Conservation (phyloP, 164 flowering plant genomes). For the Magnolia kwangsiensis region DNA sequence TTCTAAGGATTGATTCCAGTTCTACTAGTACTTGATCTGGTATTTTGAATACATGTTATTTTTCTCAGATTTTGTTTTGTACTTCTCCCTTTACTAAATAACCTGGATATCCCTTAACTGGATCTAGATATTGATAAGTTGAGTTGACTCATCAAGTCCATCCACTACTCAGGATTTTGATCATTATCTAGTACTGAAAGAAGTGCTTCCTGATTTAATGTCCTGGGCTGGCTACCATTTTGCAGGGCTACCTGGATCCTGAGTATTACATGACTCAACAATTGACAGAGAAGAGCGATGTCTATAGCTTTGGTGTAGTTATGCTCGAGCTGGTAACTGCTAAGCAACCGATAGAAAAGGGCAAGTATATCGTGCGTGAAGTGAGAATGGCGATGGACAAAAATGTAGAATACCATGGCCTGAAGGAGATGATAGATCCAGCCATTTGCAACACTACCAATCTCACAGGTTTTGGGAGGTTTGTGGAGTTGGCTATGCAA, state of each 20-base stretch:
- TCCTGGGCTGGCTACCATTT: not conserved
- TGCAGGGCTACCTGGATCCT: slow-evolving; percentile 97
- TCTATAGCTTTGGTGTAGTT: slow-evolving; percentile 88
- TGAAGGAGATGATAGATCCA: slow-evolving; percentile 66
- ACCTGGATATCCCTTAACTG: not conserved
- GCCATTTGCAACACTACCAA: slow-evolving; percentile 30
- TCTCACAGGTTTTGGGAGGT: slow-evolving; percentile 54
- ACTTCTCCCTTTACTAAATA: not conserved
- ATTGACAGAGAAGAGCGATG: slow-evolving; percentile 84
- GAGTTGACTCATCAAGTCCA: not conserved
- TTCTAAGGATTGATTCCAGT: too few relatives aligned
- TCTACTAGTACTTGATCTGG: too few relatives aligned
- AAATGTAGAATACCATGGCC: slow-evolving; percentile 51
- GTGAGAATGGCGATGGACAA: slow-evolving; percentile 47
- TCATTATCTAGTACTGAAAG: not conserved
- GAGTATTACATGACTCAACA: slow-evolving; percentile 95
- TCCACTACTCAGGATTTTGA: not conserved
- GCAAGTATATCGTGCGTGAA: slow-evolving; percentile 87
- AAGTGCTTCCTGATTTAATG: not conserved
- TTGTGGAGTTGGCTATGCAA: slow-evolving; percentile 76
- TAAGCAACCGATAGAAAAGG: slow-evolving; percentile 75
- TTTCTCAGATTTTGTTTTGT: not conserved
- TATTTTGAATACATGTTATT: not conserved
- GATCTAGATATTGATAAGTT: not conserved
- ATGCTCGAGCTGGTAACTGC: slow-evolving; percentile 84